phyloP scores from a whole-genome alignment of 148 eudicot genomes.

The Diospyros kaki region DNA sequence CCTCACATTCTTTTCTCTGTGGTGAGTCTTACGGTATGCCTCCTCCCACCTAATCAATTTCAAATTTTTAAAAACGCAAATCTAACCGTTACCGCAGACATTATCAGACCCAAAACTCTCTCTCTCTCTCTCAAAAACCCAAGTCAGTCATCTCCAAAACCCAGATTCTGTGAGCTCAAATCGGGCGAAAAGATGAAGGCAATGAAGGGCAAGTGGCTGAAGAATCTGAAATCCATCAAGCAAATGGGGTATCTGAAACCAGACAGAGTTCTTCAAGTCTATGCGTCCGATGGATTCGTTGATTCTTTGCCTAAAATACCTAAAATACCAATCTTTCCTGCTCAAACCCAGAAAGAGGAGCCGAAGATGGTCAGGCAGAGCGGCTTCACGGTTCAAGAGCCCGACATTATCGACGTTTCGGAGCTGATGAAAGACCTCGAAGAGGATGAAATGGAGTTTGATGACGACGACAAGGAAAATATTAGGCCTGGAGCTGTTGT shows the following conservation, averaged over 20 bases:
- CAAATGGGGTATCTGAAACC: constrained; percentile 61
- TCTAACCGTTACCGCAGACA: constrained; percentile 15
- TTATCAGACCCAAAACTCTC: neutral
- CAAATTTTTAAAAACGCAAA: constrained; percentile 17
- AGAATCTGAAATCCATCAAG: constrained; percentile 71
- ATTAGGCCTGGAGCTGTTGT: constrained; percentile 19
- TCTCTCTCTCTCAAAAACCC: neutral
- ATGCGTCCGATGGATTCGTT: constrained; percentile 48
- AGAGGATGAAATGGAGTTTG: constrained; percentile 26
- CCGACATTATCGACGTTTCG: constrained; percentile 34
- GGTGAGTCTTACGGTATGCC: constrained; percentile 6
- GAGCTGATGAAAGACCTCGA: constrained; percentile 50
- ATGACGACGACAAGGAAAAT: constrained; percentile 54
- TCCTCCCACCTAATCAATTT: constrained; percentile 21
- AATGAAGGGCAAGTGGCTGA: constrained; percentile 79
- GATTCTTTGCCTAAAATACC: constrained; percentile 24
- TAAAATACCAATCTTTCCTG: constrained; percentile 7
- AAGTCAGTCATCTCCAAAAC: neutral
- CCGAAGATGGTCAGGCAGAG: constrained; percentile 15
- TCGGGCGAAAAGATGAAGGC: constrained; percentile 46
- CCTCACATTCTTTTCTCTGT: neutral
- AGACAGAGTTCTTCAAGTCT: constrained; percentile 55
- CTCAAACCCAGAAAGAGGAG: constrained; percentile 13
- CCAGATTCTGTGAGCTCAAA: constrained; percentile 2
- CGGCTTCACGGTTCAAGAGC: constrained; percentile 22